Base-by-base conservation (phyloP, 2,329 filamentous ascomycete species). In the Cladosporium sphaerospermum region DNA sequence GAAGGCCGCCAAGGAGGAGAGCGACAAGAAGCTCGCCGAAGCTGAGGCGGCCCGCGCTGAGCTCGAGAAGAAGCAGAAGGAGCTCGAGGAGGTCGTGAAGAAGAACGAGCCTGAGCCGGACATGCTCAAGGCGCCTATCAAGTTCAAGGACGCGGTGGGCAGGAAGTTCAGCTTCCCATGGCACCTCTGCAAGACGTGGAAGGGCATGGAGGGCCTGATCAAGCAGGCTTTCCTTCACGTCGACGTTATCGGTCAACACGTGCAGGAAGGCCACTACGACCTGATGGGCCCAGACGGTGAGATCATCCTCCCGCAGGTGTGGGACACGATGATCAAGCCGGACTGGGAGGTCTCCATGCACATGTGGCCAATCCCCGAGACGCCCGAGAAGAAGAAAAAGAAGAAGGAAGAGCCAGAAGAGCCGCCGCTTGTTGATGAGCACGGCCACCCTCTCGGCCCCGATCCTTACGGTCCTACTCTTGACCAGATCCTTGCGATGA, bases 111-210 rank as follows among this genome's bases (percentile, higher is more conserved):
- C 61, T 55, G 73, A 64, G 64, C 73, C 77, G 2, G 76, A 80
- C n/a, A 75, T 77, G 53, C 77, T 77, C 60, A 87, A 89, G 68
- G 77, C 83, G 41, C 88, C 88, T 2, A 88, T 96, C 68, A 85
- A 85, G 61, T 95, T 95, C 74, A 95, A 95, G 71, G 91, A 96
- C 67, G 90, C 90, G 1, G 83, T 96, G 13, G 88, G 89, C 32
- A 81, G 91, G 60, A 96, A 95, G 69, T 96, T 95, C 69, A 93
- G 83, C 71, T 96, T 96, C 65, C 91, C 91, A 1, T 96, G 85
- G 71, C 82, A 91, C 58, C 70, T 95, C 31, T 96, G 90, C 70
- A 82, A 84, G 64, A 93, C 85, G 2, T 66, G 64, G 65, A 68
- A 76, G 67, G 73, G 73, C 34, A 76, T 77, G 74, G 72, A 76